A percentile compares a stretch with the other conserved stretches of the same genome.
Evolutionary conservation across 495 filamentous ascomycete species (phyloP).

Genomic region (Hypomontagnella monticulosa): DNA sequence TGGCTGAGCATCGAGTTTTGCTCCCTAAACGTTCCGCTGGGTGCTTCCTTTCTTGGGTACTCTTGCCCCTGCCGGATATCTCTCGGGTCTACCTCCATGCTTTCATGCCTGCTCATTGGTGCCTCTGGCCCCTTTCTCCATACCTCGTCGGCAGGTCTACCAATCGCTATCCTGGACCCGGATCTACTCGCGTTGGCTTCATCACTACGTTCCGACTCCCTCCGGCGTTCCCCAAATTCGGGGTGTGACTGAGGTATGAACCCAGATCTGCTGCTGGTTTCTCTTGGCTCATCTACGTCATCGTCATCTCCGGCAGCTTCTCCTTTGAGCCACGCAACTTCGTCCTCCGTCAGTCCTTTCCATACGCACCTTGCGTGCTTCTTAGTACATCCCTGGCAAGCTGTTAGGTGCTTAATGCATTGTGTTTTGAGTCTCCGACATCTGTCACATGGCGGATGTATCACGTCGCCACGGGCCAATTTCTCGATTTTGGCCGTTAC

Average conservation of each 20-base stretch:
- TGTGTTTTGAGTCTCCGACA: conserved; percentile 82
- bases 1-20: conserved; percentile 44
- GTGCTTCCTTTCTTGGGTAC: conserved; percentile 33
- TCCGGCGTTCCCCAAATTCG: conserved; percentile 33
- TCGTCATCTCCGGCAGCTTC: conserved; percentile 41
- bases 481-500: conserved; percentile 81
- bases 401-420: conserved; percentile 84
- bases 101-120: conserved; percentile 31
- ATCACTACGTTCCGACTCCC: conserved; percentile 33
- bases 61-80: conserved; percentile 36
- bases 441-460: conserved; percentile 82
- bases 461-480: conserved; percentile 72
- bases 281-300: conserved; percentile 41
- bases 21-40: conserved; percentile 23
- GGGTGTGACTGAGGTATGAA: conserved; percentile 32
- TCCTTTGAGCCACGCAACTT: conserved; percentile 57
- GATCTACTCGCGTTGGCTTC: conserved; percentile 30
- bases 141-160: conserved; percentile 40
- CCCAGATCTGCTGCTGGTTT: conserved; percentile 27
- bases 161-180: conserved; percentile 40
- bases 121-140: conserved; percentile 44
- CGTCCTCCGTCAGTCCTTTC: conserved; percentile 77
- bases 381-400: conserved; percentile 86
- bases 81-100: conserved; percentile 42
- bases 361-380: conserved; percentile 89